A percentile compares a stretch with the other conserved stretches of the same genome.
phyloP scores from a whole-genome alignment of 306 rosid genomes.

The Acmispon strigosus region DNA sequence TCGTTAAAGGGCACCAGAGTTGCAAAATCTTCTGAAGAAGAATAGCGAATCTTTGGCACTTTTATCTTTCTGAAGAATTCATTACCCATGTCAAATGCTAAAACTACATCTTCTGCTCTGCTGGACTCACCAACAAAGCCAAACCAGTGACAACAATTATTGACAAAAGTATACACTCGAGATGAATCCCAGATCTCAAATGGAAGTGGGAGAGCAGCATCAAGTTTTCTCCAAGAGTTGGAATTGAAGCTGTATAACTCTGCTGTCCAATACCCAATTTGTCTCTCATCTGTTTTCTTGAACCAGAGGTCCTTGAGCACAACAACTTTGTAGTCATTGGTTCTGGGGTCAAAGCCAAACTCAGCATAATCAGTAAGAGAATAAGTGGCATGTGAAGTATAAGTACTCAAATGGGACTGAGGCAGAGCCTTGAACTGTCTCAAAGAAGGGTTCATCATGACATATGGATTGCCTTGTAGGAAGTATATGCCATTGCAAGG shows the following conservation, averaged over 20 bases:
- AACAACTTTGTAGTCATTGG: slow-evolving; percentile 21
- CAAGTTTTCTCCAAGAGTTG: slow-evolving; percentile 18
- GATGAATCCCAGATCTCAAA: slow-evolving; percentile 19
- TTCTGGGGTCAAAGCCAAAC: slow-evolving; percentile 16
- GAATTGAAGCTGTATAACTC: slow-evolving; percentile 19
- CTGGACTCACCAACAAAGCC: not conserved
- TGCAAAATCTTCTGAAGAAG: not conserved
- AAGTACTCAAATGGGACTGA: no score
- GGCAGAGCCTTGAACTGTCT: not conserved
- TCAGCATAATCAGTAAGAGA: no score
- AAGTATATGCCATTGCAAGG: slow-evolving; percentile 24
- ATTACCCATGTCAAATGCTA: slow-evolving; percentile 11
- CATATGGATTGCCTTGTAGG: slow-evolving; percentile 21
- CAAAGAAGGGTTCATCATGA: slow-evolving; percentile 18
- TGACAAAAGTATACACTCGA: slow-evolving; percentile 12
- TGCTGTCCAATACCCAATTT: slow-evolving; percentile 13
- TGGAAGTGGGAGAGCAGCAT: not conserved
- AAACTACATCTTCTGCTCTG: not conserved
- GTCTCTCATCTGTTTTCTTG: slow-evolving; percentile 1
- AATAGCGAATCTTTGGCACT: slow-evolving; percentile 1
- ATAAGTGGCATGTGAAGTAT: not conserved
- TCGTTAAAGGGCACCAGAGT: slow-evolving; percentile 10
- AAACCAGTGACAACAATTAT: slow-evolving; percentile 22
- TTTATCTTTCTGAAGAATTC: slow-evolving; percentile 17
- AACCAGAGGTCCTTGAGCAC: slow-evolving; percentile 15